Conservation (phyloP, 1,139 yeast species). For the Casaregolazyma suthepensis region DNA sequence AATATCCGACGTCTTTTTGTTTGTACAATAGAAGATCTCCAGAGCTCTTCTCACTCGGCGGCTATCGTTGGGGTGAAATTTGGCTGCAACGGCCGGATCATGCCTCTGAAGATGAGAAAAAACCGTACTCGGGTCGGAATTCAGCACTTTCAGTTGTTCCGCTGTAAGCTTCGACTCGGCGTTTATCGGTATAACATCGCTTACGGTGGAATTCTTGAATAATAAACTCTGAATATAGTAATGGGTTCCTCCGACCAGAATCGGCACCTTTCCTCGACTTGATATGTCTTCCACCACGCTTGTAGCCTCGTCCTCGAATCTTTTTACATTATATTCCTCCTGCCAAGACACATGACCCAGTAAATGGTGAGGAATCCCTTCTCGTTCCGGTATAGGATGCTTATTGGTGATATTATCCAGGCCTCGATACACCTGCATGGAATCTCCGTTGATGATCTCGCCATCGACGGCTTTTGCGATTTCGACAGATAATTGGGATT, state of each 20-base stretch:
- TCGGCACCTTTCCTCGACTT: constrained; percentile 65
- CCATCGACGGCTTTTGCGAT: constrained; percentile 74
- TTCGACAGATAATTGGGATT: constrained; percentile 79
- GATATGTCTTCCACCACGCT: constrained; percentile 57
- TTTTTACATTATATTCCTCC: constrained; percentile 77
- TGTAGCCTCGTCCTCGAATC: constrained; percentile 68
- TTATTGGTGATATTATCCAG: constrained; percentile 81
- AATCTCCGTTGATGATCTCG: constrained; percentile 90
- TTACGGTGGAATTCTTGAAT: constrained; percentile 57
- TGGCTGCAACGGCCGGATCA: constrained; percentile 71
- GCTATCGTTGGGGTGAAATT: constrained; percentile 88
- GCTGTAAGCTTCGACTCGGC: constrained; percentile 18
- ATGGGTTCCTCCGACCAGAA: constrained; percentile 93
- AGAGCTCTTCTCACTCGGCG: constrained; percentile 74
- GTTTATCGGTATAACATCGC: constrained; percentile 13
- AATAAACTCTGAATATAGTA: constrained; percentile 77
- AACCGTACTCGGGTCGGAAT: constrained; percentile 44
- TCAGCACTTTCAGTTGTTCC: constrained; percentile 43
- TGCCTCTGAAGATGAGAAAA: constrained; percentile 42
- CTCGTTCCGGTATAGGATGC: constrained; percentile 74
- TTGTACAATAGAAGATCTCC: constrained; percentile 68
- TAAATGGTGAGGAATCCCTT: constrained; percentile 74
- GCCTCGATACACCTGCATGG: constrained; percentile 86
- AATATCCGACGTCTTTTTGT: constrained; percentile 61
- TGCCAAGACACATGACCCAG: constrained; percentile 79